Evolutionary conservation across 176 grass and related monocot genomes (phyloP), one percentile per base, ranked within the genome.

Genomic region (Tillandsia leiboldiana): DNA sequence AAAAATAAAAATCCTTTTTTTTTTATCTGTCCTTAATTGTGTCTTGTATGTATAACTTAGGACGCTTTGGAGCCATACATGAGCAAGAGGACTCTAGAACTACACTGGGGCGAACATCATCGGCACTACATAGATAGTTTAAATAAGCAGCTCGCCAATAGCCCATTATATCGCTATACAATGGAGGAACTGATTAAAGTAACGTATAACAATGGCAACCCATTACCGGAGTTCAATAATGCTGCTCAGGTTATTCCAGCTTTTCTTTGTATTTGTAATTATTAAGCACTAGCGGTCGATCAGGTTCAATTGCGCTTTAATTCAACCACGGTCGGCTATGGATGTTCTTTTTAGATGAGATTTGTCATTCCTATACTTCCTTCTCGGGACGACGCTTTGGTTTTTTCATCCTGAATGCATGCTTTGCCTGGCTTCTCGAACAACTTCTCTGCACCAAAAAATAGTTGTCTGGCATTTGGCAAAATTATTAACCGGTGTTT

Each of bases 191-290:
- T 92, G 53, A 77, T 97, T 73, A 97, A 92, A 82, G 89, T 78
- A 68, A 91, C 86, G 0, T 97, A 92, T 71, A 97, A 97, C 83
- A 97, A 97, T 48, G 94, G 94, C 33, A 97, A 87, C 68, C 94
- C 89, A 3, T 74, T 97, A 67, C 81, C 84, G 42, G 89, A 97
- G 63, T 90, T 90, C 79, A 97, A 97, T 68, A 80, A 86, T 48
- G 86, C 89, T 1, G 82, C 94, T 48, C 77, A 87, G 82, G 94
- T 91, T 74, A 10, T 62, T 56, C 18, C 28, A 67, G 58, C 15
- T 49, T 47, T 47, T 64, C 9, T 1, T 49, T 79, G 49, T 17
- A 58, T 65, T 42, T 33, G 27, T 50, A 74, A 12, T 15, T 50
- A 6, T 47, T 3, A 51, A 33, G 58, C 22, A 76, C 8, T 11